Conservation (phyloP, 2,329 filamentous ascomycete genomes). For the Rhytidhysteron rufulum region DNA sequence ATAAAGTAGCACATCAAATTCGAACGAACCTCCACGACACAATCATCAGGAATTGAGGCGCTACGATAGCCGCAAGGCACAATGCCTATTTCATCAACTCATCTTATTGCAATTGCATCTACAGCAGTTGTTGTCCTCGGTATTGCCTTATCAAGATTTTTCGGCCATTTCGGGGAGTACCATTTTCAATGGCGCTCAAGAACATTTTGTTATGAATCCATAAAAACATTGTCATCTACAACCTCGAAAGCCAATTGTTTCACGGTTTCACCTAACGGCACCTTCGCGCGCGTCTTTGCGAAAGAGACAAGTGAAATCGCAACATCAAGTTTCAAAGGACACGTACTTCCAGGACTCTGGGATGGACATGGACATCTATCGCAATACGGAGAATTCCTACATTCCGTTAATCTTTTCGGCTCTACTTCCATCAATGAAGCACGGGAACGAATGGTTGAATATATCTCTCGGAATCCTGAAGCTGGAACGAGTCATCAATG, state of each 20-base stretch:
- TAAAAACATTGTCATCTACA: constrained; percentile 41
- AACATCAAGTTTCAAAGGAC: constrained; percentile 40
- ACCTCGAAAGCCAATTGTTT: constrained; percentile 50
- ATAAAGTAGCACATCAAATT: no score
- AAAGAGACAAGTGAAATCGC: constrained; percentile 26
- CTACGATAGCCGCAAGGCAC: no score
- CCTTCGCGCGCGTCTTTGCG: constrained; percentile 49
- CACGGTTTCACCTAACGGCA: constrained; percentile 47
- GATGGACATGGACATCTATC: constrained; percentile 67
- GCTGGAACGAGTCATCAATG: constrained; percentile 56
- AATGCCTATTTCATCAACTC: no score
- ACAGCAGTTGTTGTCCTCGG: not conserved
- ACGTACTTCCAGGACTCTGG: constrained; percentile 65
- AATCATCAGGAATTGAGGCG: no score
- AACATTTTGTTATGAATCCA: constrained; percentile 43
- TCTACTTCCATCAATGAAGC: constrained; percentile 54
- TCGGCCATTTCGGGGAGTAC: not conserved
- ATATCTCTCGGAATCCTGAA: constrained; percentile 48
- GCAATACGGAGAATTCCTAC: constrained; percentile 64
- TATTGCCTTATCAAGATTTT: not conserved
- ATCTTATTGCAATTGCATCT: not conserved
- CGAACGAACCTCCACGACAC: no score
- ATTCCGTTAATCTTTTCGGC: constrained; percentile 63
- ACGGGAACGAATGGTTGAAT: constrained; percentile 48
- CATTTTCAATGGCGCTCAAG: constrained; percentile 6